Evolutionary conservation across 2,329 filamentous ascomycete species (phyloP), one percentile per base, ranked within the genome.

Genomic region (Botrytis medusae): DNA sequence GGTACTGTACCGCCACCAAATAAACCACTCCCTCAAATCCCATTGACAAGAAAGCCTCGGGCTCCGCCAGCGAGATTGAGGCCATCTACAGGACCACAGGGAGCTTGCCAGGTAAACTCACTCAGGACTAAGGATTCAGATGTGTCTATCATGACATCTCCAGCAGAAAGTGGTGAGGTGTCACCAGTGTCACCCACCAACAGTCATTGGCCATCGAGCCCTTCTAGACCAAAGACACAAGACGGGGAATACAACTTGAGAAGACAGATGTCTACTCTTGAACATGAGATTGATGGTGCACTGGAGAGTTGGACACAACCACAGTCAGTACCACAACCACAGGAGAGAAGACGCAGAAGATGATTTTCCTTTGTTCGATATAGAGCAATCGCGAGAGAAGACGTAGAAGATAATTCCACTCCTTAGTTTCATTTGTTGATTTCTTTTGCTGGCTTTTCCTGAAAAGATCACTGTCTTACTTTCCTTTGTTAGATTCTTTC

Each of bases 1-100:
- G 77, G 77, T 9, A 63, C 65, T 22, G 46, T 25, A 20, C 59
- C 63, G 12, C 37, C 73, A 44, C 73, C 74, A 9, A 44, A 9
- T 7, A 48, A 46, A 10, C 70, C 73, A 16, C 69, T 75, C n/a
- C 73, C 74, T 22, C 9, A 9, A 37, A 51, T 20, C 2, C 61
- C 67, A n/a, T 48, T 22, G 42, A 6, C 16, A 10, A 70, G 40
- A 61, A 46, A 44, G 54, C 29, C 22, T 20, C 48, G 48, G 40
- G 34, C 18, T 5, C 20, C n/a, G 1, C 48, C 48, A 29, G 10
- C 32, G 48, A 42, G 12, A 25, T 29, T 5, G 12, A 34, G 42
- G 9, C 48, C 37, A 18, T 42, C 65, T 18, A 32, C 16, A 42
- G 29, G 25, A 57, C 48, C 10, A 32, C 25, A 18, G 14, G 48